Conservation (phyloP, 352 stramenopile genomes). For the Phytophthora europaea region DNA sequence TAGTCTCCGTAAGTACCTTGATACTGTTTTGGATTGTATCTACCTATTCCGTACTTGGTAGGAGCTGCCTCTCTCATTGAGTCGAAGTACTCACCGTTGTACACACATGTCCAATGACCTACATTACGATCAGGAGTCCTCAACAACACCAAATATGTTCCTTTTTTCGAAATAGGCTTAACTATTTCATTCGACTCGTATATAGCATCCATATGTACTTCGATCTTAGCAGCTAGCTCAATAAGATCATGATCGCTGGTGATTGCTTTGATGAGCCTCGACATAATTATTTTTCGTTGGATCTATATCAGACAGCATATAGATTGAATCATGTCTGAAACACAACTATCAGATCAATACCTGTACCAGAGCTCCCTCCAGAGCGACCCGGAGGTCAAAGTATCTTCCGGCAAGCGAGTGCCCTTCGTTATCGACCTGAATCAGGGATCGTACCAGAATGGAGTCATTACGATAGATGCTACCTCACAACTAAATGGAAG, state of each 20-base stretch:
- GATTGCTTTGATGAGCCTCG: neutral
- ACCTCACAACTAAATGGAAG: slow-evolving; percentile 14
- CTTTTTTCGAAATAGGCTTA: neutral
- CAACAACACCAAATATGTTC: slow-evolving; percentile 22
- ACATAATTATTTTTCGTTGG: slow-evolving; percentile 16
- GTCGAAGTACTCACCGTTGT: slow-evolving; percentile 29
- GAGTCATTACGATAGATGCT: slow-evolving; percentile 19
- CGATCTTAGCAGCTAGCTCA: slow-evolving; percentile 8
- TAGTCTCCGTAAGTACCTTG: neutral
- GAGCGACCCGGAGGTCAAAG: slow-evolving; percentile 3
- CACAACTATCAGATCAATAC: slow-evolving; percentile 23
- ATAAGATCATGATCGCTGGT: slow-evolving; percentile 18
- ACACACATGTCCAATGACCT: slow-evolving; percentile 18
- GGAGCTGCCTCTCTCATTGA: neutral
- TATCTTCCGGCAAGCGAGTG: neutral
- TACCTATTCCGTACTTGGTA: slow-evolving; percentile 4
- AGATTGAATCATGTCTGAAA: slow-evolving; percentile 18
- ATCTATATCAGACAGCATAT: slow-evolving; percentile 24
- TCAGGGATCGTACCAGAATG: slow-evolving; percentile 15
- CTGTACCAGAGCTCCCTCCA: slow-evolving; percentile 17
- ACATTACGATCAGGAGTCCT: slow-evolving; percentile 7
- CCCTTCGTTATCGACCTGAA: slow-evolving; percentile 18
- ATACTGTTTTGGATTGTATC: slow-evolving; percentile 26
- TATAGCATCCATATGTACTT: slow-evolving; percentile 11
- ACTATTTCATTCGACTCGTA: slow-evolving; percentile 26